These are phyloP conservation scores for Venturia nashicola DNA, from an alignment of 2,329 filamentous ascomycete species.

Conservation along the genomic window DNA sequence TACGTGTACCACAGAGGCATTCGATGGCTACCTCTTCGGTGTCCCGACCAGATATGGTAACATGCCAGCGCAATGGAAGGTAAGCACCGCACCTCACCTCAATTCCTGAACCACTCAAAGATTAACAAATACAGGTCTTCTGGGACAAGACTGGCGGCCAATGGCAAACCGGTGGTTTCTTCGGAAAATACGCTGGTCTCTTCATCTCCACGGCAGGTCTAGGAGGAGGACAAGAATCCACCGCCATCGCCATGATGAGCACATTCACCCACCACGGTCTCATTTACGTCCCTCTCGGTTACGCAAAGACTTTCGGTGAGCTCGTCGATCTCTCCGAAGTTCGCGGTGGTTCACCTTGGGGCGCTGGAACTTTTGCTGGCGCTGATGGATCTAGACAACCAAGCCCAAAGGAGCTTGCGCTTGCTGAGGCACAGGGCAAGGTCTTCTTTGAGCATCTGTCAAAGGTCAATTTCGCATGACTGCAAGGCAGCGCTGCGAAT, in stretches of 20 bases:
- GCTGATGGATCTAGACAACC: conserved; percentile 79
- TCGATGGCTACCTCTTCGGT: conserved; percentile 84
- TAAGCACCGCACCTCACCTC: neutral
- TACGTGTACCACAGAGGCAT: conserved; percentile 45
- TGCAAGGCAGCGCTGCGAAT: conserved; percentile 9
- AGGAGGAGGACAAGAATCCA: conserved; percentile 90
- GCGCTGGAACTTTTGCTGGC: conserved; percentile 76
- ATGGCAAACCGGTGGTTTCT: conserved; percentile 66
- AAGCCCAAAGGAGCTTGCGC: conserved; percentile 56
- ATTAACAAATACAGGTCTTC: conserved; percentile 43
- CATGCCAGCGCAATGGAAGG: conserved; percentile 79
- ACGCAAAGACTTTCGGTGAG: conserved; percentile 63
- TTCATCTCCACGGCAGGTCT: conserved; percentile 78
- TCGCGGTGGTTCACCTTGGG: conserved; percentile 83
- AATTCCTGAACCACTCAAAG: neutral
- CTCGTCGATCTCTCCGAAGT: conserved; percentile 65
- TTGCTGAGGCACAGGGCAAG: conserved; percentile 77
- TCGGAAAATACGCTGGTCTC: conserved; percentile 80
- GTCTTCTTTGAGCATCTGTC: conserved; percentile 65
- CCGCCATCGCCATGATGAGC: conserved; percentile 66
- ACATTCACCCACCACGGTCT: conserved; percentile 89
- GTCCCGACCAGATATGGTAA: conserved; percentile 95
- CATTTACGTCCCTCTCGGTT: conserved; percentile 91
- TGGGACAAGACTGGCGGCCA: conserved; percentile 84
- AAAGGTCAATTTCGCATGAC: conserved; percentile 36